phyloP scores from a whole-genome alignment of 371 early-diverging fungal genomes.

The Parasitella parasitica region DNA sequence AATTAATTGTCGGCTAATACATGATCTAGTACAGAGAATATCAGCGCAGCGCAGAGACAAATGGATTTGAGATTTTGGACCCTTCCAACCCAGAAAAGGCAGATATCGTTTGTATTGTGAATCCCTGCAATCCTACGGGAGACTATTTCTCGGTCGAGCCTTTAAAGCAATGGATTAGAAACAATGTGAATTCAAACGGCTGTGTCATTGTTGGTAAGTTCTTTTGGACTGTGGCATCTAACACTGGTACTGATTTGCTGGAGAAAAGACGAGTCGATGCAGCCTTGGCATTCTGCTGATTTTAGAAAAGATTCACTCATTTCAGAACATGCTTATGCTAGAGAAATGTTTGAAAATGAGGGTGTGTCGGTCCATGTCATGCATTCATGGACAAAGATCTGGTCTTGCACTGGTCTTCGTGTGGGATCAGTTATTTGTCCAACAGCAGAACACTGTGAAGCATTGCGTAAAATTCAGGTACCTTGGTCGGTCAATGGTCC shows the following conservation, averaged over 20 bases:
- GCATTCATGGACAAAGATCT: constrained; percentile 91
- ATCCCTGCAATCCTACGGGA: constrained; percentile 89
- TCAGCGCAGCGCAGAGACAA: constrained; percentile 77
- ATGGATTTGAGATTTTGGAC: constrained; percentile 61
- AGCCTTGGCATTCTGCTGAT: constrained; percentile 77
- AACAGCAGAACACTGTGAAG: constrained; percentile 65
- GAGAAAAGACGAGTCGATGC: constrained; percentile 87
- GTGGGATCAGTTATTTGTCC: constrained; percentile 87
- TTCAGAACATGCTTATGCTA: constrained; percentile 60
- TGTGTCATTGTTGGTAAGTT: constrained; percentile 68
- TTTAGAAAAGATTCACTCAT: constrained; percentile 78
- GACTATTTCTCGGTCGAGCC: constrained; percentile 72
- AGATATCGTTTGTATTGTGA: constrained; percentile 74
- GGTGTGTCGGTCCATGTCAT: constrained; percentile 79
- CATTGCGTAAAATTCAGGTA: constrained; percentile 74
- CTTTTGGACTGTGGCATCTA: too few relatives aligned
- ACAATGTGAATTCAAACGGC: constrained; percentile 66
- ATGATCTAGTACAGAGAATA: constrained; percentile 80
- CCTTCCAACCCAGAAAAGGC: constrained; percentile 54
- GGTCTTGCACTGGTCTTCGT: constrained; percentile 88
- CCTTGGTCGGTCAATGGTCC: constrained; percentile 89
- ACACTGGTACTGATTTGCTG: too few relatives aligned
- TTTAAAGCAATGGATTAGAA: constrained; percentile 67
- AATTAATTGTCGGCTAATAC: too few relatives aligned
- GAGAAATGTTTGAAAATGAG: constrained; percentile 53